A percentile compares a stretch with the other conserved stretches of the same genome.
Conservation (phyloP, 768 basidiomycete species). For the Cystobasidium ongulense region DNA sequence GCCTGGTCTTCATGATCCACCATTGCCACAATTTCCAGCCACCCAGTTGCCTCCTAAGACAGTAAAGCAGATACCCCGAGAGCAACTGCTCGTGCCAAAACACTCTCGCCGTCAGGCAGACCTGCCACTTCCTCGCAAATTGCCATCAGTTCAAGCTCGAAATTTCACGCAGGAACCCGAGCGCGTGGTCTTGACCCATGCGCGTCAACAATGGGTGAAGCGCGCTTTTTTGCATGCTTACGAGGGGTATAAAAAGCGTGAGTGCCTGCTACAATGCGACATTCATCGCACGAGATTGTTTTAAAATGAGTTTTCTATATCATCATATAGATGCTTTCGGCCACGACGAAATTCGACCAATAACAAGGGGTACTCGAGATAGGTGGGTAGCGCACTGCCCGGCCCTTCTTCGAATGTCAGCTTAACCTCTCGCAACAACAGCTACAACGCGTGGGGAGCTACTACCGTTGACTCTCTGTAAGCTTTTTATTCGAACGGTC, state of each 20-base stretch:
- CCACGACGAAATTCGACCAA: slow-evolving; percentile 41
- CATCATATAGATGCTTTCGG: slow-evolving; percentile 37
- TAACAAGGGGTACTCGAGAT: slow-evolving; percentile 29
- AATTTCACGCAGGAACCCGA: background rate
- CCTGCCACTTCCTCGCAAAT: background rate
- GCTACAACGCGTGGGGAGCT: slow-evolving; percentile 43
- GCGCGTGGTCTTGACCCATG: slow-evolving; percentile 8
- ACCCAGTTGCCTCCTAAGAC: background rate
- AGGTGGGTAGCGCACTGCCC: background rate
- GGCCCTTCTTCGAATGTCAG: background rate
- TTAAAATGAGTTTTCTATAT: background rate
- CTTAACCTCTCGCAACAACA: background rate
- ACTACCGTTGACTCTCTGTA: slow-evolving; percentile 40
- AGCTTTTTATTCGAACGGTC: background rate
- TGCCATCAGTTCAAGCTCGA: slow-evolving; percentile 13
- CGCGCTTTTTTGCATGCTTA: slow-evolving; percentile 38
- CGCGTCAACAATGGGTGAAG: slow-evolving; percentile 37
- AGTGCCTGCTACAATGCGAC: too few relatives aligned
- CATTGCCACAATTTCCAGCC: slow-evolving; percentile 10
- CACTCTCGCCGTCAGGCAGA: background rate
- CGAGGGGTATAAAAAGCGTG: slow-evolving; percentile 37
- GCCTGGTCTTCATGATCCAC: slow-evolving; percentile 31
- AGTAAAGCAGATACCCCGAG: background rate
- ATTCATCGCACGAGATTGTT: background rate
- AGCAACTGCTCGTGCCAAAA: background rate